Base-by-base conservation (phyloP, 1,284 basidiomycete species). In the Ceratobasidium sp. region DNA sequence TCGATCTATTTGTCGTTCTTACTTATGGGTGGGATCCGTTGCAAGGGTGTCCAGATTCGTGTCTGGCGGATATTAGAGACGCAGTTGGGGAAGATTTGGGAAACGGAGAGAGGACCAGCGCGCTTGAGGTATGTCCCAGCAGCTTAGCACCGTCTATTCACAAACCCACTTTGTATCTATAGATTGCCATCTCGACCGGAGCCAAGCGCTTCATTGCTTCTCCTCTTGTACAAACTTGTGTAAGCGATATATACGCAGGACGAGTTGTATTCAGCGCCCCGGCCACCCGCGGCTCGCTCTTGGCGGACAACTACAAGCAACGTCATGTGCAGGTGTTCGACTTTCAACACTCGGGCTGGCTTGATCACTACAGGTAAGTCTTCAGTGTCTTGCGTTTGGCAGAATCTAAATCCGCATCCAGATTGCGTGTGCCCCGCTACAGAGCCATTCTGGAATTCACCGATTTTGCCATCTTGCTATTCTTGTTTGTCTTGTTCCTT, bases 301-400 rank as follows among this genome's bases (percentile, higher is more conserved):
- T 96, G 10, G 88, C 90, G 32, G 94, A 96, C 80, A 92, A 93
- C 77, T 96, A 96, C 82, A 92, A 95, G 77, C 88, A 89, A 39
- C 86, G 87, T 39, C 85, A 86, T 3, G 91, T 92, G 69, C 86
- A 91, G 77, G 82, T 92, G 12, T 95, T 96, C 77, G 87, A 95
- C 77, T 85, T 86, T 21, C 85, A 86, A 41, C 85, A 84, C 32
- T 87, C 90, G 0, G 90, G 93, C 0, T 92, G 93, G 82, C 84
- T 96, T 30, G 90, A 96, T 77, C 92, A 95, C 78, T 93, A 93
- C 78, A 83, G 89, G 86, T 89, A 46, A n/a, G n/a, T 39, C 79
- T 67, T 41, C 53, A n/a, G n/a, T 36, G 50, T 39, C 8, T 43
- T 46, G 4, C 2, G 52, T 30, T 30, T 18, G 8, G 55, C 16